phyloP scores from a whole-genome alignment of 140 eudicot species.

The Senecio squalidus region DNA sequence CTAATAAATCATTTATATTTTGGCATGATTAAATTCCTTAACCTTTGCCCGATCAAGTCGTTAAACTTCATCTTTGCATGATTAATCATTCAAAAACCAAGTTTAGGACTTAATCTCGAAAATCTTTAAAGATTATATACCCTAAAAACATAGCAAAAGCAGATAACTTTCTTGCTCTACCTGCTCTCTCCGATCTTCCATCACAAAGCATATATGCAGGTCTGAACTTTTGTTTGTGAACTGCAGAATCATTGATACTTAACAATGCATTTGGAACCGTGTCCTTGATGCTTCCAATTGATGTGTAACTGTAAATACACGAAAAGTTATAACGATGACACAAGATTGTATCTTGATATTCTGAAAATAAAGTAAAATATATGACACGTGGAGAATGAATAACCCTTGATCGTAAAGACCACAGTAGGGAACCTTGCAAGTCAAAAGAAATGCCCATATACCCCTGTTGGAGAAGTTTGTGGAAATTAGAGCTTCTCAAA shows the following conservation, averaged over 20 bases:
- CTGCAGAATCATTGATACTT: constrained; percentile 31
- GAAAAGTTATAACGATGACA: not conserved
- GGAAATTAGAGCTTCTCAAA: constrained; percentile 17
- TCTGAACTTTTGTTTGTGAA: constrained; percentile 44
- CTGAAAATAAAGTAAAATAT: not conserved
- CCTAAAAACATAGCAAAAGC: not conserved
- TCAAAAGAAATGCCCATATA: constrained; percentile 91
- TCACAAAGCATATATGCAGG: constrained; percentile 90
- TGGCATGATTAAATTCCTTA: too few species aligned
- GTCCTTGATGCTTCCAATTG: constrained; percentile 88
- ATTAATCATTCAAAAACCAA: too few species aligned
- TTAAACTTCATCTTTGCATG: not conserved
- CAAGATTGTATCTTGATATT: not conserved
- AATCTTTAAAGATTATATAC: too few species aligned
- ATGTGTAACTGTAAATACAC: constrained; percentile 58
- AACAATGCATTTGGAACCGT: constrained; percentile 81
- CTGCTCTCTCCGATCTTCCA: constrained; percentile 95
- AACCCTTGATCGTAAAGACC: constrained; percentile 99
- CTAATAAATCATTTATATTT: too few species aligned
- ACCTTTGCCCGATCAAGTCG: not conserved
- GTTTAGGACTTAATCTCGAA: too few species aligned
- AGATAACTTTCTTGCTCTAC: constrained; percentile 57
- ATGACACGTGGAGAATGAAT: not conserved
- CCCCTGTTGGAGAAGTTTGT: constrained; percentile 51
- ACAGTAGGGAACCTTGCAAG: constrained; percentile 92